These are phyloP conservation scores for Cercospora berteroae DNA, from an alignment of 2,329 filamentous ascomycete genomes.

Conservation along the genomic window DNA sequence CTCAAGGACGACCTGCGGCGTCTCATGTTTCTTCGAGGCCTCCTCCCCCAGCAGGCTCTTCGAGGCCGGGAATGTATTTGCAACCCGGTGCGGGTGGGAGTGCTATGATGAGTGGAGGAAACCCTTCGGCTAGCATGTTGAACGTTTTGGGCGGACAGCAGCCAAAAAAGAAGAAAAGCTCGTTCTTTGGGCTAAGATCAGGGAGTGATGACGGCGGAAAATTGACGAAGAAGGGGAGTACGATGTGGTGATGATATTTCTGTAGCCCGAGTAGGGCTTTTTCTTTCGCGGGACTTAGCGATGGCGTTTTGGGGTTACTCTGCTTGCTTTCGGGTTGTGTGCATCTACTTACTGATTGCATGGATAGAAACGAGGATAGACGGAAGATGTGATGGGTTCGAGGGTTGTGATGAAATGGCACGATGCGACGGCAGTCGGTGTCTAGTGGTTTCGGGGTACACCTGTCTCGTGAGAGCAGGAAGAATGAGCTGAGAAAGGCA, in stretches of 20 bases:
- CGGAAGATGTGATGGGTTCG: neutral
- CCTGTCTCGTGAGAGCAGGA: neutral
- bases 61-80: slow-evolving; percentile 31
- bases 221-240: slow-evolving; percentile 46
- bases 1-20: slow-evolving; percentile 20
- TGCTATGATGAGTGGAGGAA: slow-evolving; percentile 37
- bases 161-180: slow-evolving; percentile 38
- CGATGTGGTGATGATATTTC: slow-evolving; percentile 40
- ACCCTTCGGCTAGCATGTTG: slow-evolving; percentile 23
- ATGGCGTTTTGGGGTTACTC: neutral
- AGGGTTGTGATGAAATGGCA: neutral
- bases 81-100: slow-evolving; percentile 34
- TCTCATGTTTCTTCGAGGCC: neutral
- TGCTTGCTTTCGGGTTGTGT: neutral
- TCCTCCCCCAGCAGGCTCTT: slow-evolving; percentile 14
- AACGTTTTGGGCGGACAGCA: slow-evolving; percentile 13
- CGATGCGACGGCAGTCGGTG: neutral
- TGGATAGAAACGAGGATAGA: neutral
- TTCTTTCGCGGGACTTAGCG: slow-evolving; percentile 3
- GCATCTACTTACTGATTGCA: neutral
- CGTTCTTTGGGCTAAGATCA: slow-evolving; percentile 39
- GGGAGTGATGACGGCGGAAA: slow-evolving; percentile 29
- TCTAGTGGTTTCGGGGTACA: neutral
- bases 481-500: neutral
- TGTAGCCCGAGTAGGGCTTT: neutral